phyloP scores from a whole-genome alignment of 2,329 filamentous ascomycete species.

The Cercospora nicotianae region DNA sequence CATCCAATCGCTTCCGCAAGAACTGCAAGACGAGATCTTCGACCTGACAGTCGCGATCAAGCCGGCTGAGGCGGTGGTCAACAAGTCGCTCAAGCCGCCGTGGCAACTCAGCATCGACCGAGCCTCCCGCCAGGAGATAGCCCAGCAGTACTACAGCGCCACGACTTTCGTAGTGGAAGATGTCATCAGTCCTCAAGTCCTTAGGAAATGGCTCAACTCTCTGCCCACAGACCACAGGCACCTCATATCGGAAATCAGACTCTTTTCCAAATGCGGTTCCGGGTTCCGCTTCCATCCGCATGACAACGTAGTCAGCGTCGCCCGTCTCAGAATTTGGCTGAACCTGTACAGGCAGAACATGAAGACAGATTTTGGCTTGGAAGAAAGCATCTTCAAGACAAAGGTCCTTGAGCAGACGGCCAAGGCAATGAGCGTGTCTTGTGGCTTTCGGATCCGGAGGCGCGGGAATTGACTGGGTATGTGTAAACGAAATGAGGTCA shows the following conservation, averaged over 20 bases:
- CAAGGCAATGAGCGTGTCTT: background rate
- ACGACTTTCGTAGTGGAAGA: background rate
- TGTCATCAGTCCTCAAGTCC: background rate
- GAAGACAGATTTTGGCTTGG: background rate
- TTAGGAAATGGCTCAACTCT: background rate
- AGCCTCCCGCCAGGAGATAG: background rate
- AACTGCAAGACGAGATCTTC: conserved; percentile 14
- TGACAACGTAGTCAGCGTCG: no score
- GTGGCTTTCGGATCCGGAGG: no score
- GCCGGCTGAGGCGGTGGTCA: background rate
- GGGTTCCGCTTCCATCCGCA: no score
- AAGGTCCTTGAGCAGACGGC: background rate
- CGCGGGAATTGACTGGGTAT: no score
- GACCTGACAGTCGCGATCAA: background rate
- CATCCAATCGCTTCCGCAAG: conserved; percentile 1
- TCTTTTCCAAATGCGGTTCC: no score
- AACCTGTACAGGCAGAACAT: no score
- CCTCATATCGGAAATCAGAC: background rate
- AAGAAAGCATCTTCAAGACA: background rate
- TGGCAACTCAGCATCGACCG: conserved; percentile 4
- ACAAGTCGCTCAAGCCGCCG: background rate
- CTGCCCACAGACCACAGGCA: background rate
- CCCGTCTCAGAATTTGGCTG: background rate
- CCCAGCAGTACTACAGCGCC: background rate
- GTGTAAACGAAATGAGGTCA: no score